Base-by-base conservation (phyloP, 768 basidiomycete genomes). In the Boletellus ananiceps region DNA sequence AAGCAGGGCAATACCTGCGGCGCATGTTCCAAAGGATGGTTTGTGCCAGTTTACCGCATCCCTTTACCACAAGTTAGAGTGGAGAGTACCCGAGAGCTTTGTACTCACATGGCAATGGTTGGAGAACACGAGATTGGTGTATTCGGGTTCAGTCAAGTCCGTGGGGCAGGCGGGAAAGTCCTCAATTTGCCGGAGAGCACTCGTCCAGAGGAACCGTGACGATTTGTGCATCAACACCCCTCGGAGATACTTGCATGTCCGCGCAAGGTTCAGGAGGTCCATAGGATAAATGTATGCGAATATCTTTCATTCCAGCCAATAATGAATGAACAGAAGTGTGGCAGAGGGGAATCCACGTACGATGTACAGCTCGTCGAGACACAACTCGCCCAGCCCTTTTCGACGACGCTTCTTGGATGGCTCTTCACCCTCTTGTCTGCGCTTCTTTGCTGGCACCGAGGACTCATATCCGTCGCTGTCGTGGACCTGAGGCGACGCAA, bases 81-180 rank as follows among this genome's bases (percentile, higher is more conserved):
- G 29, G 1, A 13, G 25, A 21, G 27, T 2, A 27, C 19, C 8
- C 0, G 2, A 40, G 11, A 29, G 18, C 29, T 19, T 1, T 9
- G 29, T 6, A 31, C 57, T 31, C 31, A 61, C 59, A 19, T 61
- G 59, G 45, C 56, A 79, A 25, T 49, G 57, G 7, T 39, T 8
- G 23, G 41, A 47, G 15, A 60, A 80, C 23, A 67, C 68, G 35
- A 80, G 69, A 49, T 66, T 71, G 32, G 72, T 70, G 48, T 73
- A 79, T 54, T 73, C 68, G 0, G 69, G 59, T 65, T 80, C 78
- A 19, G 57, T 63, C 52, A 79, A 56, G 55, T 78, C 77, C 8
- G 53, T 36, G 0, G 78, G 79, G 50, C 74, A 74, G 14, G 60
- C 46, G 3, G 78, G 79, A 13, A 77, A 61, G 13, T 65, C 71